These are phyloP conservation scores for Filosporella fistucella DNA, from an alignment of 495 filamentous ascomycete genomes.

Conservation along the genomic window DNA sequence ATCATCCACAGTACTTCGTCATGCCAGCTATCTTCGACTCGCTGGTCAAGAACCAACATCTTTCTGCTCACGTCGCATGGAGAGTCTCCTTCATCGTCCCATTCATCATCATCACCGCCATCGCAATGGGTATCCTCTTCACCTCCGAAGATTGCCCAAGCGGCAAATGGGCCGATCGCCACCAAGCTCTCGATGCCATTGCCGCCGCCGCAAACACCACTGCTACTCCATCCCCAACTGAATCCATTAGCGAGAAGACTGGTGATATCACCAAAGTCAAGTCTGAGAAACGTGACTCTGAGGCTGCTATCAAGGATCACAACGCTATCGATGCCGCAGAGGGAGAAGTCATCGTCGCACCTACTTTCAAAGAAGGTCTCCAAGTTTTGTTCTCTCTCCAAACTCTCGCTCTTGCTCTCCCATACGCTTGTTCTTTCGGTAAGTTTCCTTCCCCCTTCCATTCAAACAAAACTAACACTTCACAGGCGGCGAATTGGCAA, in stretches of 20 bases:
- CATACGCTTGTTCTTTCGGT: conserved; percentile 83
- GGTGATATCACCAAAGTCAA: conserved; percentile 24
- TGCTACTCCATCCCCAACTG: too few species aligned
- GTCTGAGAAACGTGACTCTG: conserved; percentile 18
- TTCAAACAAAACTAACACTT: too few species aligned
- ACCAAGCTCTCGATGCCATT: conserved; percentile 25
- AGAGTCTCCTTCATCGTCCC: conserved; percentile 79
- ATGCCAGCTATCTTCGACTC: conserved; percentile 92
- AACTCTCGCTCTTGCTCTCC: conserved; percentile 58
- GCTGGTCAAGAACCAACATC: conserved; percentile 51
- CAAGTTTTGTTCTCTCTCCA: conserved; percentile 59
- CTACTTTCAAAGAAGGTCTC: conserved; percentile 55
- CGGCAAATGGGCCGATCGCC: conserved; percentile 61
- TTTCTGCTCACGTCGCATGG: conserved; percentile 71
- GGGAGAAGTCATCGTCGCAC: conserved; percentile 63
- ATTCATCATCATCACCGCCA: conserved; percentile 64
- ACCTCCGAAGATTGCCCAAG: conserved; percentile 77
- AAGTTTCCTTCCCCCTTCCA: too few species aligned
- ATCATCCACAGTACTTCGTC: conserved; percentile 50
- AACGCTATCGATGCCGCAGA: conserved; percentile 45
- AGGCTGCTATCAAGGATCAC: conserved; percentile 23
- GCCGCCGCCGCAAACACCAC: too few species aligned
- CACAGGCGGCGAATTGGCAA: conserved; percentile 77
- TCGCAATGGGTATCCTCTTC: conserved; percentile 63
- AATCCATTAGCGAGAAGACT: neutral